A percentile compares a stretch with the other conserved stretches of the same genome.
These are phyloP conservation scores for Rossbeevera mucosa DNA, from an alignment of 768 basidiomycete species.

Conservation along the genomic window DNA sequence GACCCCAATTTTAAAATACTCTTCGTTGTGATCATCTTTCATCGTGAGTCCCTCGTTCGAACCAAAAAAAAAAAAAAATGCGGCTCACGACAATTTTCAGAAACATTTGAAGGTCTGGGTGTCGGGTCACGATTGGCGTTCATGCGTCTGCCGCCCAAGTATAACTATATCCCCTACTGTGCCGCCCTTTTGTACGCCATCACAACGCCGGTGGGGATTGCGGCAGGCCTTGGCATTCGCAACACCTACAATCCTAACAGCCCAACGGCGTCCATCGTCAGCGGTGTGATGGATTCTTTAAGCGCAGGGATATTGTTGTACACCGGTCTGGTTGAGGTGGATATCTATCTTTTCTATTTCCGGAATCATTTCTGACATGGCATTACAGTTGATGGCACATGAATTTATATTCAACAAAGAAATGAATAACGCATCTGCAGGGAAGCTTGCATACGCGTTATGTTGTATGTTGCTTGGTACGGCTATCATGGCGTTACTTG, in stretches of 20 bases:
- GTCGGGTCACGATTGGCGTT: slow-evolving; percentile 85
- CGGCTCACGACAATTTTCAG: slow-evolving; percentile 36
- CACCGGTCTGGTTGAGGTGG: slow-evolving; percentile 80
- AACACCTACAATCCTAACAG: slow-evolving; percentile 78
- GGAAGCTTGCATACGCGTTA: slow-evolving; percentile 67
- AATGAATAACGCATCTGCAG: slow-evolving; percentile 67
- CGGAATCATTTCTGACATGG: slow-evolving; percentile 1
- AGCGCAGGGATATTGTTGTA: slow-evolving; percentile 87
- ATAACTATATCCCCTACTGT: slow-evolving; percentile 51
- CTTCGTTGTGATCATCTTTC: slow-evolving; percentile 88
- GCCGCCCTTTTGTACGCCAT: slow-evolving; percentile 67
- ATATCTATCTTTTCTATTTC: neutral
- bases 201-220: slow-evolving; percentile 86
- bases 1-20: slow-evolving; percentile 72
- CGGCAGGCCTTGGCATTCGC: slow-evolving; percentile 72
- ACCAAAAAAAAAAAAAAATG: neutral
- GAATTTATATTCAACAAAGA: slow-evolving; percentile 90
- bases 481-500: slow-evolving; percentile 87
- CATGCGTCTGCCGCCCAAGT: slow-evolving; percentile 54
- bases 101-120: slow-evolving; percentile 93
- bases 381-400: slow-evolving; percentile 77
- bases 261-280: slow-evolving; percentile 72
- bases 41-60: slow-evolving; percentile 57
- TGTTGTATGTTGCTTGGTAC: slow-evolving; percentile 78
- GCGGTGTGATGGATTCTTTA: slow-evolving; percentile 78